Evolutionary conservation across 768 basidiomycete species (phyloP).

Genomic region (Russula abietina): DNA sequence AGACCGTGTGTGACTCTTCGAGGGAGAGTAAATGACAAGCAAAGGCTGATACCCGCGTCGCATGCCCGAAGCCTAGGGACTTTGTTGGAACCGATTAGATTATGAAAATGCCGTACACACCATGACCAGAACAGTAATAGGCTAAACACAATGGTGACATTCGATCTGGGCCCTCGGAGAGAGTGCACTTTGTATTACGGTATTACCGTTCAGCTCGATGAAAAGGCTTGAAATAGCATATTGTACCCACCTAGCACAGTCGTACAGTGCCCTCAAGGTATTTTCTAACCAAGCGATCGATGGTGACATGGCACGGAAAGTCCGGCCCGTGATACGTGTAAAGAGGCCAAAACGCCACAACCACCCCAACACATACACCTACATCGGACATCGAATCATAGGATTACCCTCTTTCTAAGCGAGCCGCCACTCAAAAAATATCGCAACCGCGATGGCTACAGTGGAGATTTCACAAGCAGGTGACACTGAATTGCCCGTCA

Average conservation of each 20-base stretch:
- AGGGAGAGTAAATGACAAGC: constrained; percentile 52
- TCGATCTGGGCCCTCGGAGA: not conserved
- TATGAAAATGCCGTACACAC: constrained; percentile 30
- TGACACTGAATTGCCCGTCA: not conserved
- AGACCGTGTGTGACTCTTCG: constrained; percentile 40
- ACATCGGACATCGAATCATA: not conserved
- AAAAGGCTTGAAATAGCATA: not conserved
- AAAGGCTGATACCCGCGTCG: constrained; percentile 75
- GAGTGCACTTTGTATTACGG: too few relatives aligned
- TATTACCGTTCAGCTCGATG: not conserved
- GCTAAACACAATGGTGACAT: constrained; percentile 37
- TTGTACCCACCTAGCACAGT: too few relatives aligned
- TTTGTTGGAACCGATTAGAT: not conserved
- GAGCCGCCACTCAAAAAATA: not conserved
- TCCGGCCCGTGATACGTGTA: not conserved
- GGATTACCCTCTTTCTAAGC: not conserved
- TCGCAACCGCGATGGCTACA: not conserved
- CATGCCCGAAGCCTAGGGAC: constrained; percentile 67
- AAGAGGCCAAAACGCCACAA: too few relatives aligned
- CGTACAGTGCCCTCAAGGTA: not conserved
- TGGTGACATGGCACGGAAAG: not conserved
- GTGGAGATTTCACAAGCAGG: not conserved
- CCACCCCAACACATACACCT: not conserved
- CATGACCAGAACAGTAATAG: constrained; percentile 75
- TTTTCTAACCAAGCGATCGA: too few relatives aligned